Conservation (phyloP, 164 flowering plant species). For the Nelumbo lutea region DNA sequence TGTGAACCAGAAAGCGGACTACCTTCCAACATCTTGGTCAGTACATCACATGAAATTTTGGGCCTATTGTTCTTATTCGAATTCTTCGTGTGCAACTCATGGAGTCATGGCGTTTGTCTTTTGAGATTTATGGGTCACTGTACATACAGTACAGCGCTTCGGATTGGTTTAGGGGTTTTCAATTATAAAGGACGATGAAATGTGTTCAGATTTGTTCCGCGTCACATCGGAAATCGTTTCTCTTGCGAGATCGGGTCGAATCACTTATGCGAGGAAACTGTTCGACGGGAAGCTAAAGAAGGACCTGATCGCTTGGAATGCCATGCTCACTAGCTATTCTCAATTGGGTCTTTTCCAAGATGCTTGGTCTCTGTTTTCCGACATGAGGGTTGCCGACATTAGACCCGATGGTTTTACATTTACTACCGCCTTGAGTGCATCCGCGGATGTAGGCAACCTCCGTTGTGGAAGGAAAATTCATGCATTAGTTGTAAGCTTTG, state of each 20-base stretch:
- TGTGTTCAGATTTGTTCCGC: slow-evolving; percentile 25
- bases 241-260: slow-evolving; percentile 32
- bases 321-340: slow-evolving; percentile 53
- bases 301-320: slow-evolving; percentile 54
- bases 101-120: no score
- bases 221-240: slow-evolving; percentile 33
- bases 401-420: slow-evolving; percentile 53
- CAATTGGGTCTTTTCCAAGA: slow-evolving; percentile 39
- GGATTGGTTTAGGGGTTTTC: no score
- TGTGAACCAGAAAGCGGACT: no score
- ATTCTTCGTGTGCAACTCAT: no score
- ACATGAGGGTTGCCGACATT: slow-evolving; percentile 38
- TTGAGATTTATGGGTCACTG: no score
- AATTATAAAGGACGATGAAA: slow-evolving; percentile 1
- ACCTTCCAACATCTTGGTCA: no score
- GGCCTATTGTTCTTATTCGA: no score
- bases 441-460: slow-evolving; percentile 29
- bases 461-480: slow-evolving; percentile 46
- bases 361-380: slow-evolving; percentile 36
- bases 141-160: no score
- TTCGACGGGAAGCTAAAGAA: slow-evolving; percentile 64
- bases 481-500: slow-evolving; percentile 36
- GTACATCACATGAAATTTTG: no score
- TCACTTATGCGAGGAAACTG: slow-evolving; percentile 39
- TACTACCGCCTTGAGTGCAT: slow-evolving; percentile 49